Base-by-base conservation (phyloP, 768 basidiomycete species). In the Macrocybe gigantea region DNA sequence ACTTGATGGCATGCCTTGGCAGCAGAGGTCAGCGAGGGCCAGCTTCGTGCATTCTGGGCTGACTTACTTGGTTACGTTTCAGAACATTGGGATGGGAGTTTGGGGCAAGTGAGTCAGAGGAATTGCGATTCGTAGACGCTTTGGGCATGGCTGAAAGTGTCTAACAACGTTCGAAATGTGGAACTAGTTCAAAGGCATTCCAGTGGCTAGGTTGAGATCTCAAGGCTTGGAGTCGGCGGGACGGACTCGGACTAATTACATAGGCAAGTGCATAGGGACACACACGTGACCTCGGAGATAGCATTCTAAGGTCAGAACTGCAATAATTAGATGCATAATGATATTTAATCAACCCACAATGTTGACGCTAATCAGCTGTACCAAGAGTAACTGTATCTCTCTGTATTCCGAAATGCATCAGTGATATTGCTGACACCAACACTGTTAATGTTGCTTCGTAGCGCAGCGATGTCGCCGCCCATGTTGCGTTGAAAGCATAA, bases 1-100 rank as follows among this genome's bases (percentile, higher is more conserved):
- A 77, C 77, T 63, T 78, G 77, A 60, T 79, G 77, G 54, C 77
- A 79, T 53, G 77, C 77, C 77, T 79, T 49, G 33, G 33, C 37
- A 33, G 47, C n/a, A 36, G 41, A 41, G 14, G 15, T 56, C 8
- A 41, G 29, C 30, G 42, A 40, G 13, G 48, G 34, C 44, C 35
- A 41, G 41, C 34, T 39, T 33, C 30, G n/a, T 42, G 36, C 6
- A 35, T 5, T 11, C 45, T 11, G 42, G 43, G 22, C 48, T 11
- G 36, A 58, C 69, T 38, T 47, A 74, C 77, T 60, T 78, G 77
- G 52, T 79, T 79, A 44, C 77, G 62, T 54, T 77, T 79, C 30
- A 78, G 62, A 30, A 77, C 74, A 57, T 73, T 77, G 3, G 73
- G 71, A 52, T 73, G 70, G 9, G 61, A 38, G 33, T 61, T 44